Evolutionary conservation across 345 rosid species (phyloP).

Genomic region (Bruguiera parviflora): DNA sequence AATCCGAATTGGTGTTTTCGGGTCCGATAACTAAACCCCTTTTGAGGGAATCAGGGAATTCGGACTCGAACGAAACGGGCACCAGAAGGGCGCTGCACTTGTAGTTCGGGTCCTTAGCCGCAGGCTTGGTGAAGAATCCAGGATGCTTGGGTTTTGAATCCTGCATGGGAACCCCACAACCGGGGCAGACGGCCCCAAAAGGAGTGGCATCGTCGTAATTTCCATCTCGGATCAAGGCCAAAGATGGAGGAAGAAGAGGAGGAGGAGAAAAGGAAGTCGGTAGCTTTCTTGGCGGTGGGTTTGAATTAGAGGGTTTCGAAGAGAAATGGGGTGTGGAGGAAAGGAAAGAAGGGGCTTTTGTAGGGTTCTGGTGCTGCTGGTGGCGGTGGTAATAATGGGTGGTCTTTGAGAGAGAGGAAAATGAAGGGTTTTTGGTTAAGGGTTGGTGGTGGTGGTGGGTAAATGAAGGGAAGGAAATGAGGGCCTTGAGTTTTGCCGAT

Average conservation of each 20-base stretch:
- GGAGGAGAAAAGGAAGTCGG: slow-evolving; percentile 9
- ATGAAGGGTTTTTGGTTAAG: slow-evolving; percentile 12
- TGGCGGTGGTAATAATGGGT: background rate
- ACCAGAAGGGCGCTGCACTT: slow-evolving; percentile 35
- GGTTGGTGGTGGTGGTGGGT: slow-evolving; percentile 12
- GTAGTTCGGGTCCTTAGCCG: slow-evolving; percentile 30
- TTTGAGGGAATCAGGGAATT: slow-evolving; percentile 55
- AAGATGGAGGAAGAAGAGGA: slow-evolving; percentile 14
- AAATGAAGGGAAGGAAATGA: slow-evolving; percentile 27
- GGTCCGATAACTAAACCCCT: slow-evolving; percentile 47
- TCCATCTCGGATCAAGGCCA: slow-evolving; percentile 65
- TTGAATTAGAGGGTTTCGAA: slow-evolving; percentile 20
- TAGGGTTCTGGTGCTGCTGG: background rate
- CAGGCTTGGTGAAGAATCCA: slow-evolving; percentile 69
- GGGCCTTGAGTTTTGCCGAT: slow-evolving; percentile 49
- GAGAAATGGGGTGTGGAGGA: slow-evolving; percentile 24
- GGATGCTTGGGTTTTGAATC: slow-evolving; percentile 61
- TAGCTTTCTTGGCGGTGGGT: slow-evolving; percentile 7
- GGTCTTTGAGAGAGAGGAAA: background rate
- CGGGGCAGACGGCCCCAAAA: slow-evolving; percentile 64
- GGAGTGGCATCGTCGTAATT: slow-evolving; percentile 65
- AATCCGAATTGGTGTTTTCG: slow-evolving; percentile 14
- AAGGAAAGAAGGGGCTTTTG: slow-evolving; percentile 16
- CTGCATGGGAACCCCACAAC: slow-evolving; percentile 90
- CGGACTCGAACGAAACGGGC: slow-evolving; percentile 54